Percentiles rank a stretch among this genome's conserved stretches.
Conservation (phyloP, 805 yeast species). For the Starmerella khaoyaiensis region DNA sequence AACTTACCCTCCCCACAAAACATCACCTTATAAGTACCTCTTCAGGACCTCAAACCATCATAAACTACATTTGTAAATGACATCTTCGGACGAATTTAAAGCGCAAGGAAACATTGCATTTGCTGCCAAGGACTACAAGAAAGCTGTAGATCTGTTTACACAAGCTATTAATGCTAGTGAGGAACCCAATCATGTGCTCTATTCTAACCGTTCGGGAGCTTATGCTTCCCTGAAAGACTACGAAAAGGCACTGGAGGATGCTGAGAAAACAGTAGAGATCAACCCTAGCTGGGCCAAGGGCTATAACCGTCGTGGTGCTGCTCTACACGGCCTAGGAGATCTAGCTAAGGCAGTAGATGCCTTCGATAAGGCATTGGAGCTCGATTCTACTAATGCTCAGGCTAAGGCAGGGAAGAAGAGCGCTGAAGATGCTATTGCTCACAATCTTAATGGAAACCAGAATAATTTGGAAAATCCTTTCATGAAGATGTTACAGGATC, state of each 20-base stretch:
- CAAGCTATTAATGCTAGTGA: slow-evolving; percentile 70
- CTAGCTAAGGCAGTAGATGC: slow-evolving; percentile 91
- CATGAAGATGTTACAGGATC: slow-evolving; percentile 67
- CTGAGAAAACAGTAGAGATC: slow-evolving; percentile 66
- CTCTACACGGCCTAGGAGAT: slow-evolving; percentile 74
- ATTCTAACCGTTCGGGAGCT: slow-evolving; percentile 87
- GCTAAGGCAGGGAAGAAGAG: slow-evolving; percentile 71
- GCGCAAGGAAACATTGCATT: slow-evolving; percentile 91
- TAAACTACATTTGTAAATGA: not conserved
- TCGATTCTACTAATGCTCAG: slow-evolving; percentile 77
- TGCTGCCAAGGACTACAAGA: slow-evolving; percentile 66
- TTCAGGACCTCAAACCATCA: too few relatives aligned
- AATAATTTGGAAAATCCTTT: slow-evolving; percentile 61
- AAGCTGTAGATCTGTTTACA: slow-evolving; percentile 70
- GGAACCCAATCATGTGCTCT: slow-evolving; percentile 80
- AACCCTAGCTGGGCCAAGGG: slow-evolving; percentile 93
- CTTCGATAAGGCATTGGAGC: slow-evolving; percentile 73
- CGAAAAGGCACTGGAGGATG: slow-evolving; percentile 66
- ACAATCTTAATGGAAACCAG: slow-evolving; percentile 33
- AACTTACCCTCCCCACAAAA: too few relatives aligned
- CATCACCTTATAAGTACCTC: too few relatives aligned
- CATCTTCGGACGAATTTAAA: slow-evolving; percentile 33
- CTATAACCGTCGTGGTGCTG: slow-evolving; percentile 85
- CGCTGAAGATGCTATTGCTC: slow-evolving; percentile 47
- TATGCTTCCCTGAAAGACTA: slow-evolving; percentile 70